Base-by-base conservation (phyloP, 345 rosid species). In the Ailanthus altissimus region DNA sequence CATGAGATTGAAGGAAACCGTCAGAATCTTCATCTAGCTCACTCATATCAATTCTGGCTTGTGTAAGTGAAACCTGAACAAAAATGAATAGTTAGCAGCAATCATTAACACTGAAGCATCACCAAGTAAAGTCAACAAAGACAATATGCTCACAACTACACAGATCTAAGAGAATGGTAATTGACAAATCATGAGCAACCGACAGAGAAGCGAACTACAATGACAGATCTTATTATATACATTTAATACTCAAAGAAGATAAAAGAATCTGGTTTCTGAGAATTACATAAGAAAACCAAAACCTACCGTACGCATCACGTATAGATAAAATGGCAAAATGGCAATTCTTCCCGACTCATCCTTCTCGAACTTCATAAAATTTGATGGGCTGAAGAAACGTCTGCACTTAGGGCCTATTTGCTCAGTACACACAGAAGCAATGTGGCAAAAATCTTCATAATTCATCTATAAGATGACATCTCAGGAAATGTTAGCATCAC, bases 271-370 rank as follows among this genome's bases (percentile, higher is more conserved):
- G 46, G 38, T 67, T 15, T 46, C 36, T 21, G 38, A 40, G 36
- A 49, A 60, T 40, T 36, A 59, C 16, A 62, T 10, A 50, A 4
- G 11, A 65, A 67, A 43, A 36, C 32, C 12, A 70, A 72, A 42
- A 86, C 98, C 79, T 81, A 94, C 99, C 72, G 98, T 96, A 71
- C 99, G 97, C 99, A 96, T 96, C 84, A 96, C 97, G 79, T 96
- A 96, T 42, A 96, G 94, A 86, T 96, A 96, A 81, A 93, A 96
- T 0, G 99, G 99, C 76, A 96, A 82, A 81, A 96, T 96, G 73
- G 97, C 99, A 80, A 96, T 96, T 85, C 99, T 88, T 77, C 99
- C 99, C 6, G 97, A 91, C 81, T 96, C 99, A 81, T 96, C 99
- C 81, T 94, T 96, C 90, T 96, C 99, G 78, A 96, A 93, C 89